Percentiles rank a stretch among this genome's conserved stretches.
These are phyloP conservation scores for Alternaria atra DNA, from an alignment of 2,329 filamentous ascomycete species.

Conservation along the genomic window DNA sequence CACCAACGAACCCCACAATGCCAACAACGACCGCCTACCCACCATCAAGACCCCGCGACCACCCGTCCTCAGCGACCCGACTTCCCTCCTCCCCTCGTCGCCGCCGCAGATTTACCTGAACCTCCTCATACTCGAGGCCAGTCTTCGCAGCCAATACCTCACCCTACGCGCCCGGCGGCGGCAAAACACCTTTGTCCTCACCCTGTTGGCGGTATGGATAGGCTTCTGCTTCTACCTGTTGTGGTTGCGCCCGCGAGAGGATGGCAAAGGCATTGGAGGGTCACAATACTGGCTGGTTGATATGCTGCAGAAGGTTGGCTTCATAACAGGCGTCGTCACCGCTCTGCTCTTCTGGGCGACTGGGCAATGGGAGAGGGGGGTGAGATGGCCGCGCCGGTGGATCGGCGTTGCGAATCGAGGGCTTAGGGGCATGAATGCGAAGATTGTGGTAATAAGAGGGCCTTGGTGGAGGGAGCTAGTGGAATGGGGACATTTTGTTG, in stretches of 20 bases:
- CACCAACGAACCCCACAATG: constrained; percentile 32
- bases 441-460: constrained; percentile 87
- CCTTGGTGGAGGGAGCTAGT: constrained; percentile 82
- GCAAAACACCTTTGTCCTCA: constrained; percentile 91
- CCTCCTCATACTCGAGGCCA: constrained; percentile 94
- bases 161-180: constrained; percentile 86
- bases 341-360: constrained; percentile 90
- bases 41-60: constrained; percentile 48
- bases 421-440: constrained; percentile 91
- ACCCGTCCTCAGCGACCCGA: constrained; percentile 68
- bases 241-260: constrained; percentile 94
- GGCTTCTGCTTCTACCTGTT: constrained; percentile 86
- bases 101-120: constrained; percentile 98
- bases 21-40: constrained; percentile 53
- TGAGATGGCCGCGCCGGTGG: constrained; percentile 93
- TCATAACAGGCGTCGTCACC: constrained; percentile 90
- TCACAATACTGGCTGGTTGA: constrained; percentile 97
- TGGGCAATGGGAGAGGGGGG: constrained; percentile 93
- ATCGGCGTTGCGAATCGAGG: constrained; percentile 89
- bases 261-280: constrained; percentile 88
- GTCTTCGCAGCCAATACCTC: constrained; percentile 90
- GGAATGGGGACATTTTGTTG: constrained; percentile 76
- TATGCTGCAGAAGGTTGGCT: constrained; percentile 86
- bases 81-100: constrained; percentile 84
- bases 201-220: constrained; percentile 82